These are phyloP conservation scores for Termitomyces sp. DNA, from an alignment of 768 basidiomycete species.

Conservation along the genomic window DNA sequence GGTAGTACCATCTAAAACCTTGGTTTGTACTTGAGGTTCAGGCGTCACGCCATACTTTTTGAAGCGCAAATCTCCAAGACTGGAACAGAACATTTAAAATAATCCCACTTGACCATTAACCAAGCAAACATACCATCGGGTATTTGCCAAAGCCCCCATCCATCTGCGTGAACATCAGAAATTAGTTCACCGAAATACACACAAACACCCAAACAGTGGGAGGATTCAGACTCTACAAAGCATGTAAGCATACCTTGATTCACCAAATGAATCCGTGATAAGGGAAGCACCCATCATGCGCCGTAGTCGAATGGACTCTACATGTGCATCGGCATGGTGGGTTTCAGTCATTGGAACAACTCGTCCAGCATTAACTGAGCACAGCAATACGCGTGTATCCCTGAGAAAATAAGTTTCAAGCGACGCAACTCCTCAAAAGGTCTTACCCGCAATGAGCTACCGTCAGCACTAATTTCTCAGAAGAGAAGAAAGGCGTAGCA, in stretches of 20 bases:
- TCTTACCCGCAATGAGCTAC: constrained; percentile 90
- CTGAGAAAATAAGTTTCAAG: constrained; percentile 36
- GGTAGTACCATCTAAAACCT: constrained; percentile 66
- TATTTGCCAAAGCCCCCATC: constrained; percentile 95
- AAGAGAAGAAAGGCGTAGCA: constrained; percentile 78
- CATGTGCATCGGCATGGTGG: constrained; percentile 90
- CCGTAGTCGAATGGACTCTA: constrained; percentile 82
- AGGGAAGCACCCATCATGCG: constrained; percentile 88
- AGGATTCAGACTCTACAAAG: neutral
- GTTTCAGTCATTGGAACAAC: constrained; percentile 90
- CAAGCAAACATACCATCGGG: constrained; percentile 62
- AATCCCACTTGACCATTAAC: neutral
- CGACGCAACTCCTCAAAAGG: neutral
- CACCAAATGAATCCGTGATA: constrained; percentile 93
- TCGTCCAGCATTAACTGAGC: constrained; percentile 66
- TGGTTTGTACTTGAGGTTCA: constrained; percentile 83
- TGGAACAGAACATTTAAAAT: constrained; percentile 26
- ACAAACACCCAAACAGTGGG: neutral
- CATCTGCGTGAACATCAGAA: constrained; percentile 47
- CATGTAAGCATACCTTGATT: constrained; percentile 57
- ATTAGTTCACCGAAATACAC: neutral
- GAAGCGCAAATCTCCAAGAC: constrained; percentile 86
- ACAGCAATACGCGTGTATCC: constrained; percentile 87
- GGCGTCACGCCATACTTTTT: constrained; percentile 91
- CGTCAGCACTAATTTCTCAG: constrained; percentile 73